These are phyloP conservation scores for Zasmidium cellare DNA, from an alignment of 2,329 filamentous ascomycete species.

Conservation along the genomic window DNA sequence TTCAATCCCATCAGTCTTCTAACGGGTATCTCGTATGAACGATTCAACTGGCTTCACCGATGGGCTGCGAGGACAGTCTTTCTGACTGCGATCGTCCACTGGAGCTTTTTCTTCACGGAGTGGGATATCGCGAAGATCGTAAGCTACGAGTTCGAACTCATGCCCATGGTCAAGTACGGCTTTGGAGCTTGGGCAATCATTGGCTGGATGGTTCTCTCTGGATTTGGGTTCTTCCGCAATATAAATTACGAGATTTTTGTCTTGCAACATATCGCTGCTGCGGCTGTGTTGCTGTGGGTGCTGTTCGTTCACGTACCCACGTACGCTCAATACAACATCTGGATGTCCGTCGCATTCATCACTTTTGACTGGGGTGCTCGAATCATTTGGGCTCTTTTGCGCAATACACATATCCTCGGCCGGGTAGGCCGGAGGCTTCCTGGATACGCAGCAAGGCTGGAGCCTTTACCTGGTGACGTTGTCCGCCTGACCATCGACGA, in stretches of 20 bases:
- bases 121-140: constrained; percentile 56
- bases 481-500: constrained; percentile 58
- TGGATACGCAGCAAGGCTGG: constrained; percentile 27
- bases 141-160: constrained; percentile 47
- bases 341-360: constrained; percentile 31
- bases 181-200: constrained; percentile 55
- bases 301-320: constrained; percentile 52
- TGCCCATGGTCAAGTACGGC: constrained; percentile 51
- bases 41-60: constrained; percentile 55
- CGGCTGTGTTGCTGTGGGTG: constrained; percentile 48
- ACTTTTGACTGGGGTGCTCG: constrained; percentile 32
- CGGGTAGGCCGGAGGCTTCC: constrained; percentile 6
- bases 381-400: constrained; percentile 25
- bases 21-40: constrained; percentile 50
- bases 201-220: constrained; percentile 53
- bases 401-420: constrained; percentile 28
- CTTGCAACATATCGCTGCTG: constrained; percentile 54
- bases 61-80: constrained; percentile 55
- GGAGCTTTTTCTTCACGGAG: constrained; percentile 55
- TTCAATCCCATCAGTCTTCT: constrained; percentile 50
- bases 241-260: constrained; percentile 57
- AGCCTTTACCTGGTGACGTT: constrained; percentile 54
- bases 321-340: constrained; percentile 33
- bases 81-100: constrained; percentile 55
- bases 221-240: constrained; percentile 50